Percentiles rank a stretch among this genome's conserved stretches.
Evolutionary conservation across 2,329 filamentous ascomycete species (phyloP).

Genomic region (Peltaster fructicola): DNA sequence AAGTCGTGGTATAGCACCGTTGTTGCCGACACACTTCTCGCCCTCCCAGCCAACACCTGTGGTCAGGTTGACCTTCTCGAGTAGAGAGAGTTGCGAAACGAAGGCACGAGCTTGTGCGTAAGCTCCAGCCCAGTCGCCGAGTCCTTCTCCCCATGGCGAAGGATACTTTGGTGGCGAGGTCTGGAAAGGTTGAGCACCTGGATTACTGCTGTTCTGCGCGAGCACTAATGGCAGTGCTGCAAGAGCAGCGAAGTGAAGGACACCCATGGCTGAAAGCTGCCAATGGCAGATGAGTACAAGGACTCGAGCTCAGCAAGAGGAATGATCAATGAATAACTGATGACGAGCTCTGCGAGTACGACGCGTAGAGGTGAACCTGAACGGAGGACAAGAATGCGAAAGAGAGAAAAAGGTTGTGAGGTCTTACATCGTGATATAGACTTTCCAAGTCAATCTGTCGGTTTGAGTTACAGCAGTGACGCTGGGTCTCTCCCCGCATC

Average conservation of each 20-base stretch:
- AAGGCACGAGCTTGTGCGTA: conserved; percentile 16
- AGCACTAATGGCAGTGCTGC: conserved; percentile 15
- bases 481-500: too few relatives aligned
- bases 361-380: too few relatives aligned
- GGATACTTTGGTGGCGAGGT: conserved; percentile 12
- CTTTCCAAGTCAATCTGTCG: too few relatives aligned
- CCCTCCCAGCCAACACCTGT: conserved; percentile 36
- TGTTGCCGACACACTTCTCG: conserved; percentile 62
- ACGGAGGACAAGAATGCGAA: too few relatives aligned
- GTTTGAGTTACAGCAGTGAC: too few relatives aligned
- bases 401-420: too few relatives aligned
- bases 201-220: conserved; percentile 13
- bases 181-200: conserved; percentile 15
- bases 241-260: conserved; percentile 11
- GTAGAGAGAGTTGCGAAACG: conserved; percentile 16
- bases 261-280: too few relatives aligned
- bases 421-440: too few relatives aligned
- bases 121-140: conserved; percentile 29
- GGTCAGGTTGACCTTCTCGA: conserved; percentile 20
- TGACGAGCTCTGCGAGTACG: too few relatives aligned
- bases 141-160: conserved; percentile 13
- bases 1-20: conserved; percentile 49
- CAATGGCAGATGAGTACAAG: too few relatives aligned
- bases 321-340: too few relatives aligned
- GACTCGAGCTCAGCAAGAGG: too few relatives aligned